phyloP scores from a whole-genome alignment of 2,329 filamentous ascomycete species.

The Pseudogymnoascus pannorum region DNA sequence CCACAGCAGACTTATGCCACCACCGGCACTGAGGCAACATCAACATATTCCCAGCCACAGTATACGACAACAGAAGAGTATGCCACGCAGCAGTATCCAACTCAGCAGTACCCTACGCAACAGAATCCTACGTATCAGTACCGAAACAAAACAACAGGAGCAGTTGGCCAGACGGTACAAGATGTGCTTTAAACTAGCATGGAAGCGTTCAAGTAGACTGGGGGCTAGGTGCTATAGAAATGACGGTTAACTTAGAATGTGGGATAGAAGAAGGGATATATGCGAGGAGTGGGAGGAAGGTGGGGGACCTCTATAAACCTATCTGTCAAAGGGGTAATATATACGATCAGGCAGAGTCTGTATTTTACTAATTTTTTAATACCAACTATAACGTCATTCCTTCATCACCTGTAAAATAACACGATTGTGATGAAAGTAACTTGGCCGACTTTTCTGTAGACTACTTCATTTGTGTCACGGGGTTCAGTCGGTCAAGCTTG shows the following conservation, averaged over 20 bases:
- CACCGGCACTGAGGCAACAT: not conserved
- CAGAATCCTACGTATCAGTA: too few relatives aligned
- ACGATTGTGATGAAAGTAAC: not conserved
- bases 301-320: not conserved
- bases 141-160: not conserved
- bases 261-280: not conserved
- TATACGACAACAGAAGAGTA: not conserved
- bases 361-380: conserved; percentile 7
- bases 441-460: not conserved
- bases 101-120: not conserved
- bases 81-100: not conserved
- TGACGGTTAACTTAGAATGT: not conserved
- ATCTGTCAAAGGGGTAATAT: not conserved
- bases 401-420: not conserved
- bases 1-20: not conserved
- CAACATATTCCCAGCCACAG: not conserved
- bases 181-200: not conserved
- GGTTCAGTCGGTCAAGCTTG: not conserved
- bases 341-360: not conserved
- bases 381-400: not conserved
- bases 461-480: not conserved
- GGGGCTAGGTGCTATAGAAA: not conserved
- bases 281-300: not conserved
- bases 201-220: not conserved
- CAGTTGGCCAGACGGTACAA: not conserved